Base-by-base conservation (phyloP, 352 stramenopile species). In the Phytophthora sansomeana region DNA sequence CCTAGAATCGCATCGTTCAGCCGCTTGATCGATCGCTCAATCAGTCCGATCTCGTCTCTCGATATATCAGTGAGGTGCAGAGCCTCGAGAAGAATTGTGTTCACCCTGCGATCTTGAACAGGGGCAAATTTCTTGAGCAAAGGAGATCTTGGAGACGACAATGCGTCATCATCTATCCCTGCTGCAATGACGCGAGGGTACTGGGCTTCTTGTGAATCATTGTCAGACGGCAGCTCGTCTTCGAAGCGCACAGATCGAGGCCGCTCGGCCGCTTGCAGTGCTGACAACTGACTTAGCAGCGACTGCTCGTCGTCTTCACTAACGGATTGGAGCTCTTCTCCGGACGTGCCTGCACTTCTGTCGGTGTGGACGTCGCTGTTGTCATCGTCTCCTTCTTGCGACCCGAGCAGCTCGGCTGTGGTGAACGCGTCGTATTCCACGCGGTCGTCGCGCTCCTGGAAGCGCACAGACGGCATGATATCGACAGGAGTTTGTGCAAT, bases 11-110 rank as follows among this genome's bases (percentile, higher is more conserved):
- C 80, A 42, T 90, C 80, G 16, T 81, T 75, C 7, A 93, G 58
- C 7, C 80, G 74, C 49, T 81, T 87, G 44, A 87, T 69, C 11
- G 81, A 79, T 28, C 76, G 78, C 28, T 91, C 85, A 33, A 92
- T 81, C 28, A 75, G 35, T 0, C 61, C 57, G 9, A 91, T 67
- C 50, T 92, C 85, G n/a, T 87, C 78, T 24, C 75, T 69, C 0
- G 83, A 84, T 32, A 85, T 85, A 36, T 91, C 81, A 8, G 84
- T 66, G 26, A 93, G 84, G 44, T 89, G 78, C 8, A 90, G 59
- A 17, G 83, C 81, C 53, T 93, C 79, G 0, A 90, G 58, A 6
- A 90, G 63, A 46, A 89, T 68, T 29, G 73, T 80, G 55, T 90
- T 87, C 11, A 87, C 71, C 5, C 81, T 67, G 1, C 83, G 74